phyloP scores from a whole-genome alignment of 164 flowering plant genomes.

The Umbellularia californica region DNA sequence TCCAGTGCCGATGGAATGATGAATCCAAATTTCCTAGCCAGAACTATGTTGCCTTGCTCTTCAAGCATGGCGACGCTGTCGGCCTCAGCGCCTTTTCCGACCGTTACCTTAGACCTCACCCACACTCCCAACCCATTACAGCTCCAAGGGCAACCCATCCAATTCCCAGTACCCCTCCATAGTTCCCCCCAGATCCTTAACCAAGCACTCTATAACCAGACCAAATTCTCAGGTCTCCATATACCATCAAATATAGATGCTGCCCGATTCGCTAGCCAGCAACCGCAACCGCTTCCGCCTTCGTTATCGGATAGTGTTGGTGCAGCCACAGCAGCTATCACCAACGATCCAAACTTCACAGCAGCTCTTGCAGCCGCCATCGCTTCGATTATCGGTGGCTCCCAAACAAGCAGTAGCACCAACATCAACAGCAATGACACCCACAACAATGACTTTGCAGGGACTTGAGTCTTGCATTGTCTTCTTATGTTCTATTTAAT shows the following conservation, averaged over 20 bases:
- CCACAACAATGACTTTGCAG: slow-evolving; percentile 16
- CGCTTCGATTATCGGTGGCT: slow-evolving; percentile 44
- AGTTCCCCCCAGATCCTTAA: slow-evolving; percentile 36
- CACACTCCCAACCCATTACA: slow-evolving; percentile 45
- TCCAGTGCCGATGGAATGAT: slow-evolving; percentile 63
- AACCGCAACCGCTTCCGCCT: slow-evolving; percentile 10
- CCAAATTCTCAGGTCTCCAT: slow-evolving; percentile 28
- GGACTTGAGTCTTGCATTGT: neutral
- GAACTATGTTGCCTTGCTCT: slow-evolving; percentile 45
- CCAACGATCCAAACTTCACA: slow-evolving; percentile 56
- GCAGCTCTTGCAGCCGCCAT: slow-evolving; percentile 56
- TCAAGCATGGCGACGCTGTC: slow-evolving; percentile 68
- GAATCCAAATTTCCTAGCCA: slow-evolving; percentile 46
- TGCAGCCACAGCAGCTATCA: slow-evolving; percentile 42
- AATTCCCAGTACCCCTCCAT: slow-evolving; percentile 46
- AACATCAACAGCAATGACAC: slow-evolving; percentile 11
- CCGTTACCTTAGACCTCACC: slow-evolving; percentile 74
- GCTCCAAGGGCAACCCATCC: slow-evolving; percentile 44
- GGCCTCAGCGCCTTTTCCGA: slow-evolving; percentile 87
- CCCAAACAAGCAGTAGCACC: slow-evolving; percentile 13
- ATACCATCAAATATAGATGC: no score
- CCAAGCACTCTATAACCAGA: slow-evolving; percentile 55
- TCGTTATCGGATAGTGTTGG: slow-evolving; percentile 37
- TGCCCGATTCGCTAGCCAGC: slow-evolving; percentile 32
- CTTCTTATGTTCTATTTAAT: no score